A percentile compares a stretch with the other conserved stretches of the same genome.
These are phyloP conservation scores for Arxiozyma slooffiae DNA, from an alignment of 1,139 yeast species.

Conservation along the genomic window DNA sequence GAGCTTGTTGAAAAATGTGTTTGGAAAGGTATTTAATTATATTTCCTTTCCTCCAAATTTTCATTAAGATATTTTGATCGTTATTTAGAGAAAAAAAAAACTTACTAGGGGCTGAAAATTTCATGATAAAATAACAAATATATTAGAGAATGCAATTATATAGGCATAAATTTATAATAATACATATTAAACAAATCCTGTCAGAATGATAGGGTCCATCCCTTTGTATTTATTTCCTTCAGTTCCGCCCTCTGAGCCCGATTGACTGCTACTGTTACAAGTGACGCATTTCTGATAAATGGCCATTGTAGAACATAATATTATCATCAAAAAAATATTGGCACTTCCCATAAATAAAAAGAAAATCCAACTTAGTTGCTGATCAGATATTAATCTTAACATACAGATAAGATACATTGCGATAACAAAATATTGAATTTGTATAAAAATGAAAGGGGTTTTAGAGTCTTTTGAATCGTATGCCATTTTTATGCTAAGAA, in stretches of 20 bases:
- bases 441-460: not conserved
- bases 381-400: not conserved
- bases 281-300: not conserved
- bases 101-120: too few species aligned
- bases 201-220: not conserved
- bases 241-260: not conserved
- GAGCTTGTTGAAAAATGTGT: conserved; percentile 48
- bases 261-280: not conserved
- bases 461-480: not conserved
- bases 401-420: not conserved
- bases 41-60: not conserved
- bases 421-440: not conserved
- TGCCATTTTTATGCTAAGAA: not conserved
- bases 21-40: conserved; percentile 45
- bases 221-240: not conserved
- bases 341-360: not conserved
- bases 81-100: too few species aligned
- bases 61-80: too few species aligned
- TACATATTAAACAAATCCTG: not conserved
- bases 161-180: not conserved
- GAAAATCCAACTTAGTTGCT: not conserved
- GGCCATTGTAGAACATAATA: not conserved
- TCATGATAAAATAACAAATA: not conserved
- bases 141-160: not conserved
- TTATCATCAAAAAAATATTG: not conserved